These are phyloP conservation scores for Alternaria panax DNA, from an alignment of 2,329 filamentous ascomycete species.

Conservation along the genomic window DNA sequence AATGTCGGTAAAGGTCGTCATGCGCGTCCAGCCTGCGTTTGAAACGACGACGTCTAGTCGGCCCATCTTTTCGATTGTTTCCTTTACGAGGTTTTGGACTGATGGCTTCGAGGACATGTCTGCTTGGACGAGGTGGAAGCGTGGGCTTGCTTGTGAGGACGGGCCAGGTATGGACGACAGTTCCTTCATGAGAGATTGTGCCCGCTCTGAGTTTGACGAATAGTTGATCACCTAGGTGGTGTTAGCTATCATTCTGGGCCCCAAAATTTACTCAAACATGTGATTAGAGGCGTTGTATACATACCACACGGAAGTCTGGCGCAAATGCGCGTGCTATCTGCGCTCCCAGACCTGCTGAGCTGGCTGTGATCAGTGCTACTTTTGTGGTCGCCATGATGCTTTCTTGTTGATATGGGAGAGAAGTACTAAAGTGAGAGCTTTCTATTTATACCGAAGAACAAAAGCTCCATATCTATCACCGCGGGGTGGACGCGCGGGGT, in stretches of 20 bases:
- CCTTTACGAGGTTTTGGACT: slow-evolving; percentile 53
- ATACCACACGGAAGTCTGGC: slow-evolving; percentile 56
- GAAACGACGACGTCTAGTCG: slow-evolving; percentile 58
- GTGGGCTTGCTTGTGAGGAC: slow-evolving; percentile 39
- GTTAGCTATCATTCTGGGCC: not conserved
- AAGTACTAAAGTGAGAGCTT: not conserved
- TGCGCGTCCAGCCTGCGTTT: slow-evolving; percentile 69
- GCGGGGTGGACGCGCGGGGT: slow-evolving; percentile 11
- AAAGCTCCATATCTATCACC: not conserved
- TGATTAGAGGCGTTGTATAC: slow-evolving; percentile 13
- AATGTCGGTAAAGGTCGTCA: slow-evolving; percentile 65
- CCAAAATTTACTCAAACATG: not conserved
- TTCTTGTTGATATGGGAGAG: not conserved
- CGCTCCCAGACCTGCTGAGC: slow-evolving; percentile 58
- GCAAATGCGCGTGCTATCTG: slow-evolving; percentile 57
- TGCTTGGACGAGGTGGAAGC: slow-evolving; percentile 55
- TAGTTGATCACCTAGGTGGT: slow-evolving; percentile 55
- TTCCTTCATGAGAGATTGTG: slow-evolving; percentile 51
- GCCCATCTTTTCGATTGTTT: slow-evolving; percentile 56
- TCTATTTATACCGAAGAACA: not conserved
- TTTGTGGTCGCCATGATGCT: slow-evolving; percentile 50
- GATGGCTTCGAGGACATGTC: slow-evolving; percentile 55
- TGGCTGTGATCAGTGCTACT: slow-evolving; percentile 58
- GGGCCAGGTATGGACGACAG: slow-evolving; percentile 50
- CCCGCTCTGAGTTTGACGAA: slow-evolving; percentile 54